A percentile compares a stretch with the other conserved stretches of the same genome.
These are phyloP conservation scores for Metschnikowia matae DNA, from an alignment of 805 yeast genomes.

Conservation along the genomic window DNA sequence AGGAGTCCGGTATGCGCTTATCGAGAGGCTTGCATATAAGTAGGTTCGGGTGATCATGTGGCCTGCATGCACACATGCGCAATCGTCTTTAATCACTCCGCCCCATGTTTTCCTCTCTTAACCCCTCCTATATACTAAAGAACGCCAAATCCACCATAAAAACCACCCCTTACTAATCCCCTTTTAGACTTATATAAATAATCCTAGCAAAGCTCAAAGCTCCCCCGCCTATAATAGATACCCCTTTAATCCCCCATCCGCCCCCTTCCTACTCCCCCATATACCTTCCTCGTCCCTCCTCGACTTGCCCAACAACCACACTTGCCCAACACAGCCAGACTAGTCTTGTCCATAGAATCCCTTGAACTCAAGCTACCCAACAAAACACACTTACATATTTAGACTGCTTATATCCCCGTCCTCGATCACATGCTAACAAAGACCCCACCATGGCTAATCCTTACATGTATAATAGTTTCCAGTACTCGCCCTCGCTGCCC, in stretches of 20 bases:
- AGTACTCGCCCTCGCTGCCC: constrained; percentile 29
- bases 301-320: not conserved
- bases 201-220: too few relatives aligned
- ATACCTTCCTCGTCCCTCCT: not conserved
- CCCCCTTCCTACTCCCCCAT: too few relatives aligned
- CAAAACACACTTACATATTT: too few relatives aligned
- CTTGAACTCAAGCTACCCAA: not conserved
- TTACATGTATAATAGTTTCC: constrained; percentile 32
- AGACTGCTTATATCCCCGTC: too few relatives aligned
- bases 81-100: constrained; percentile 1
- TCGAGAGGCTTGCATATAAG: not conserved
- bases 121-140: not conserved
- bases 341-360: not conserved
- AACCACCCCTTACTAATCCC: too few relatives aligned
- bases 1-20: not conserved
- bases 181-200: too few relatives aligned
- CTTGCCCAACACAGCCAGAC: too few relatives aligned
- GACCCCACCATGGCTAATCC: constrained; percentile 29
- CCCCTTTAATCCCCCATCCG: too few relatives aligned
- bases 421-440: not conserved
- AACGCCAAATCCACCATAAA: too few relatives aligned
- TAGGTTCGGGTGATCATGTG: not conserved
- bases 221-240: too few relatives aligned
- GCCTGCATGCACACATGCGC: constrained; percentile 2
- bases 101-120: not conserved